These are phyloP conservation scores for Heritiera littoralis DNA, from an alignment of 345 rosid species.

Conservation along the genomic window DNA sequence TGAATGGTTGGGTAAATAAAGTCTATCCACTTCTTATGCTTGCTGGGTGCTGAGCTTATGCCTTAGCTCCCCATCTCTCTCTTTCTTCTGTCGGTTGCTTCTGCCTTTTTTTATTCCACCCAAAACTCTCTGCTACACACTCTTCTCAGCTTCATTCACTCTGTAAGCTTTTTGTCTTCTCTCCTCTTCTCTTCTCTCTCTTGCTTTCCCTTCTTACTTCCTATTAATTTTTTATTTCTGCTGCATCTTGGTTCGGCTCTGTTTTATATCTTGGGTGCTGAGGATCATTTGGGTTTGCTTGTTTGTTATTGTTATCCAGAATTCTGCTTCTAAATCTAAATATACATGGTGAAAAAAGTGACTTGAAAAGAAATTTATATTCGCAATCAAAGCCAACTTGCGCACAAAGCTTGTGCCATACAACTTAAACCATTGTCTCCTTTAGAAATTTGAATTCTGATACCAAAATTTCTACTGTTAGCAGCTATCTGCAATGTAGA, in stretches of 20 bases:
- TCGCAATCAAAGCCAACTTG: background rate
- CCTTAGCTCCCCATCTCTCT: conserved; percentile 17
- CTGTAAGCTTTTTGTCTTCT: conserved; percentile 1
- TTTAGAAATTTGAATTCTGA: background rate
- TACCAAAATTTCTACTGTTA: background rate
- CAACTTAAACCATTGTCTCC: conserved; percentile 3
- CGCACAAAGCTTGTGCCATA: background rate
- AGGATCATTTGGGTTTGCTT: background rate
- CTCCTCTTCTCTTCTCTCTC: background rate
- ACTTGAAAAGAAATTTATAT: background rate
- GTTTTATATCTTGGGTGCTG: background rate
- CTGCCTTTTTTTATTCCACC: background rate
- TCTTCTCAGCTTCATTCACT: background rate
- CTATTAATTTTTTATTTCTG: background rate
- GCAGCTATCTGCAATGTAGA: background rate
- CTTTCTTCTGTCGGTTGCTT: conserved; percentile 11
- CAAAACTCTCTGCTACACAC: background rate
- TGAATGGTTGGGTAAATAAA: conserved; percentile 31
- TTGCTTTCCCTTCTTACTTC: background rate
- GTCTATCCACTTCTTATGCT: conserved; percentile 34
- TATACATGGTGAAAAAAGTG: background rate
- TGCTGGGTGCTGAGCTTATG: conserved; percentile 6
- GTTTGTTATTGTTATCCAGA: background rate
- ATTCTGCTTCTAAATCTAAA: background rate
- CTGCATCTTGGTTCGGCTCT: background rate